These are phyloP conservation scores for Pyrus communis DNA, from an alignment of 306 rosid species.

Conservation along the genomic window DNA sequence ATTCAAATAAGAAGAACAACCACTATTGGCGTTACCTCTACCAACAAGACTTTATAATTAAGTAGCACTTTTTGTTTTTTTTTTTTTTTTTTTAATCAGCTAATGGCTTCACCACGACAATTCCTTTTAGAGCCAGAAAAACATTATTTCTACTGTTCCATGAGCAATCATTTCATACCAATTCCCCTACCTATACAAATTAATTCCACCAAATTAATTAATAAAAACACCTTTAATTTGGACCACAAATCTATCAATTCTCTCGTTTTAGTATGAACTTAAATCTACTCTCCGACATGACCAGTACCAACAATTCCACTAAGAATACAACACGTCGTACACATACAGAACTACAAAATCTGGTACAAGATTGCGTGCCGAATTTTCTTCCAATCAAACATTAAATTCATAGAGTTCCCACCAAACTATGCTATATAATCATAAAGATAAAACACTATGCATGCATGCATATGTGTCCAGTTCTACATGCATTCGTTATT, in stretches of 20 bases:
- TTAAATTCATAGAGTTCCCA: not conserved
- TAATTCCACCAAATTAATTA: not conserved
- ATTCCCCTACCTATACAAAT: not conserved
- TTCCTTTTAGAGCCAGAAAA: fast-evolving
- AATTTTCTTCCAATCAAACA: not conserved
- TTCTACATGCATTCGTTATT: not conserved
- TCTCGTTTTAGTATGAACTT: not conserved
- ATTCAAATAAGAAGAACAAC: not conserved
- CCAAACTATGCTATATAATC: not conserved
- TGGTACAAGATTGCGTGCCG: not conserved
- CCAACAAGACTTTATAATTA: not conserved
- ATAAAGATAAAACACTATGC: too few species aligned
- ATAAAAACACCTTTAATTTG: not conserved
- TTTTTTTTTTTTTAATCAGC: too few species aligned
- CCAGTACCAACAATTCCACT: not conserved
- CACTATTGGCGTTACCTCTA: not conserved
- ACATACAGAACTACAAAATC: not conserved
- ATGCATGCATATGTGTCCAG: not conserved
- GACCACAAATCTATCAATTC: not conserved
- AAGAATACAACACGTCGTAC: not conserved
- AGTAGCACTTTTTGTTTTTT: too few species aligned
- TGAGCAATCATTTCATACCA: not conserved
- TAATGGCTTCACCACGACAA: too few species aligned
- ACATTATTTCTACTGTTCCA: not conserved
- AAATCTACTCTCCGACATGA: not conserved